Evolutionary conservation across 352 stramenopile species (phyloP).

Genomic region (Phytophthora tentaculata): DNA sequence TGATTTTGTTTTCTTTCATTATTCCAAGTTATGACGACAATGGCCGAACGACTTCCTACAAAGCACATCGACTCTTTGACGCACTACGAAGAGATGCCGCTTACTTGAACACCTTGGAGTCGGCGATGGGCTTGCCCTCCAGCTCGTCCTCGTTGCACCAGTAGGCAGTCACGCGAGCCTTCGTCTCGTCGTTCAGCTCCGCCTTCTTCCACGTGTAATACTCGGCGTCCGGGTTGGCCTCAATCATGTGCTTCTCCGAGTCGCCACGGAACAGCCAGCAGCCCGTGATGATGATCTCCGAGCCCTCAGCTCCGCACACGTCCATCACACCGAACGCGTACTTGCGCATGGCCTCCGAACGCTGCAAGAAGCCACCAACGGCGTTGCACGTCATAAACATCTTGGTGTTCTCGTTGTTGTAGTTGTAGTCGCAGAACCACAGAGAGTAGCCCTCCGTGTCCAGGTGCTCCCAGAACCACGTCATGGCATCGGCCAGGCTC

Average conservation of each 20-base stretch:
- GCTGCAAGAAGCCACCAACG: constrained; percentile 92
- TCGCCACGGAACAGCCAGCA: constrained; percentile 92
- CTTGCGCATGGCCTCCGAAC: constrained; percentile 92
- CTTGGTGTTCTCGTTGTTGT: constrained; percentile 92
- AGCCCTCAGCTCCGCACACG: constrained; percentile 65
- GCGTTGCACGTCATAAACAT: constrained; percentile 95
- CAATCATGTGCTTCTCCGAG: constrained; percentile 87
- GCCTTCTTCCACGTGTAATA: constrained; percentile 93
- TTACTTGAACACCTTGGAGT: constrained; percentile 97
- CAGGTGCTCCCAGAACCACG: constrained; percentile 91
- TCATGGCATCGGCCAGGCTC: constrained; percentile 85
- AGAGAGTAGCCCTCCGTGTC: constrained; percentile 91
- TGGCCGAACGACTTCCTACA: neutral
- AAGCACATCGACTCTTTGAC: constrained; percentile 16
- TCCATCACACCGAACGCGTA: constrained; percentile 92
- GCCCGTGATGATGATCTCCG: constrained; percentile 89
- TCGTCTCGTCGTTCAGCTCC: constrained; percentile 69
- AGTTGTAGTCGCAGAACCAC: no score
- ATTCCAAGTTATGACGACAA: constrained; percentile 26
- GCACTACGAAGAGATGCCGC: constrained; percentile 1
- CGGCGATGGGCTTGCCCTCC: constrained; percentile 89
- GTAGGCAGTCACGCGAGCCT: constrained; percentile 85
- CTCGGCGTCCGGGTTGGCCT: no score
- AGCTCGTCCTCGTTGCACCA: constrained; percentile 91
- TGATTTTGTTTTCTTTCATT: constrained; percentile 26